Percentiles rank a stretch among this genome's conserved stretches.
These are phyloP conservation scores for Erigeron philadelphicus DNA, from an alignment of 140 eudicot genomes.

Conservation along the genomic window DNA sequence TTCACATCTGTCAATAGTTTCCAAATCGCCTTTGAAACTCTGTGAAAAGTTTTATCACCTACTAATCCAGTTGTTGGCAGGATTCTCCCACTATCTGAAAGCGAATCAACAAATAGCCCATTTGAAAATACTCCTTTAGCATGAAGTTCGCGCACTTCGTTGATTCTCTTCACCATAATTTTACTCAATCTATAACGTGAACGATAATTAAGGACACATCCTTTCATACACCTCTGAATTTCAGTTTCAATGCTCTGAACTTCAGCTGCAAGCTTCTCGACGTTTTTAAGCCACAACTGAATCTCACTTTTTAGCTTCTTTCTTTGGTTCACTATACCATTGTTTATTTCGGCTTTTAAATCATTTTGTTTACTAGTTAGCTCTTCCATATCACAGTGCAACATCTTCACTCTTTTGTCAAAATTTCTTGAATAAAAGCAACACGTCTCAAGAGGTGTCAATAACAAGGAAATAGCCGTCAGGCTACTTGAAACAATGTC, in stretches of 20 bases:
- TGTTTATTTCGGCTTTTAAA: conserved; percentile 30
- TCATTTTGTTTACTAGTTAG: conserved; percentile 31
- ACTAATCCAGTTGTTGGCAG: conserved; percentile 33
- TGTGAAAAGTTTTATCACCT: conserved; percentile 28
- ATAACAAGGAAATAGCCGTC: conserved; percentile 33
- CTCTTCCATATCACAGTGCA: conserved; percentile 29
- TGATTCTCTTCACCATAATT: conserved; percentile 31
- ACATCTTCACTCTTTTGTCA: conserved; percentile 15
- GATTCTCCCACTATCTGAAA: conserved; percentile 27
- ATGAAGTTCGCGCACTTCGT: conserved; percentile 28
- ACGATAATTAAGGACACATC: conserved; percentile 35
- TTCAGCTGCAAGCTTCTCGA: conserved; percentile 32
- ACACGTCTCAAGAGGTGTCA: conserved; percentile 30
- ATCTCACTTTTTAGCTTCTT: conserved; percentile 37
- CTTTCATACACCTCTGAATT: conserved; percentile 25
- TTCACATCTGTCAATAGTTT: conserved; percentile 25
- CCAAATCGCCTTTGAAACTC: conserved; percentile 31
- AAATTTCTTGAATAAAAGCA: conserved; percentile 29
- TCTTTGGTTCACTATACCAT: conserved; percentile 26
- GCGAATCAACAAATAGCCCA: conserved; percentile 31
- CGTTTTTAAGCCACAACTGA: conserved; percentile 33
- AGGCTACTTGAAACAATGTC: conserved; percentile 37
- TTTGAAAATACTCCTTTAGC: conserved; percentile 33
- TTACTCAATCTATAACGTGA: conserved; percentile 37
- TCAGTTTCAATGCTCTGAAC: conserved; percentile 29